Evolutionary conservation across 371 early-diverging fungal species (phyloP), one percentile per base, ranked within the genome.

Genomic region (Syncephalastrum monosporum): DNA sequence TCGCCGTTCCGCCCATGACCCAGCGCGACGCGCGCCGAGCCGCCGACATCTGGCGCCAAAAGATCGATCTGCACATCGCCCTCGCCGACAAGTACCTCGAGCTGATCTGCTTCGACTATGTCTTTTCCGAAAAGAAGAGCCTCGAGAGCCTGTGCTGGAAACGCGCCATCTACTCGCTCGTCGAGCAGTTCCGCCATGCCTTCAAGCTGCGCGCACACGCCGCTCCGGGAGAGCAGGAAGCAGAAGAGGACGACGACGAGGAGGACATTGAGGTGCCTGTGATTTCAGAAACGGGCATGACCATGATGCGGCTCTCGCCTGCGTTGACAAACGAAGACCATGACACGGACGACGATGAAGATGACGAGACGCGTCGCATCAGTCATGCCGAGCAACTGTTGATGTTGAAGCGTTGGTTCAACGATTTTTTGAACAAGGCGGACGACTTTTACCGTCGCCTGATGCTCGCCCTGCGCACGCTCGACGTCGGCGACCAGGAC

Each of bases 101-200:
- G 25, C 45, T 83, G 17, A 60, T 83, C 23, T 66, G 75, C 13
- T 62, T 77, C 13, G 84, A 84, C 64, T 72, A 80, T 33, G 75
- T 69, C 19, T 79, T 74, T 45, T 75, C 85, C 0, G 64, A 81
- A 46, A 86, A 82, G 61, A 82, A 86, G 49, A 81, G 81, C 17
- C 72, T 86, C 16, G 84, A 82, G 29, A 72, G 73, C n/a, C 64
- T 82, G 43, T 86, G 84, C 50, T 86, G 87, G 87, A 86, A 83
- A 47, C 65, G 77, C 24, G 84, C 82, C 27, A 68, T 84, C n/a
- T 84, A 86, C 50, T 77, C 82, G 1, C 59, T 84, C 42, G 80
- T 86, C 4, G 83, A 82, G 16, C 76, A 83, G 29, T 84, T 84
- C 46, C 79, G 87, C 38, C 59, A 63, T 2, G 76, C 83, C 3